These are phyloP conservation scores for Lentinus tigrinus DNA, from an alignment of 768 basidiomycete genomes.

Conservation along the genomic window DNA sequence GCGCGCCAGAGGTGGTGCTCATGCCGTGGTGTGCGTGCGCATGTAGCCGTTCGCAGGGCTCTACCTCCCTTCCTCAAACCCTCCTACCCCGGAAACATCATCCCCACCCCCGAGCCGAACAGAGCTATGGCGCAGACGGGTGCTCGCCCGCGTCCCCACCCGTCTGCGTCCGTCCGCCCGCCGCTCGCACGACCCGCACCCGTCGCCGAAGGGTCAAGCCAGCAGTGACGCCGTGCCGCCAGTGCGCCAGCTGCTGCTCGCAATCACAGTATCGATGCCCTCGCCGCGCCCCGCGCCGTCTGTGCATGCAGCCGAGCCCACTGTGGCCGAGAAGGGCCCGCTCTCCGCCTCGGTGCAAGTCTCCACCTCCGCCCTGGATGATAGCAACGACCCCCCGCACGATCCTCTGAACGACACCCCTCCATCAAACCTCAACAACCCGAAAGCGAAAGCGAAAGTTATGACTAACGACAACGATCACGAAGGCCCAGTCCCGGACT, in stretches of 20 bases:
- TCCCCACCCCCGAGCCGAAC: background rate
- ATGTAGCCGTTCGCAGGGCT: conserved; percentile 12
- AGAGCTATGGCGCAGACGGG: background rate
- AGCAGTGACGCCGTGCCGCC: too few species aligned
- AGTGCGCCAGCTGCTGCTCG: conserved; percentile 15
- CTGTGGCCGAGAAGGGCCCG: background rate
- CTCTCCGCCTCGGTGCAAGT: background rate
- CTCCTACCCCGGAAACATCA: background rate
- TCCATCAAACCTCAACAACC: background rate
- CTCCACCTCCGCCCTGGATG: background rate
- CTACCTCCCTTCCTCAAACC: background rate
- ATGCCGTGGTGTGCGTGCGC: background rate
- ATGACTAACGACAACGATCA: background rate
- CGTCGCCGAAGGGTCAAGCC: background rate
- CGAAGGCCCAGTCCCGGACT: conserved; percentile 7
- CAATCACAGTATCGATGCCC: conserved; percentile 16
- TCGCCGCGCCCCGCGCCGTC: background rate
- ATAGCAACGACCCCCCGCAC: background rate
- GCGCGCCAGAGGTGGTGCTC: background rate
- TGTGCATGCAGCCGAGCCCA: background rate
- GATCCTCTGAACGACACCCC: background rate
- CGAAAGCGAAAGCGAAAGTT: background rate
- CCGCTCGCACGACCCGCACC: background rate
- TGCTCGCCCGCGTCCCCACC: background rate
- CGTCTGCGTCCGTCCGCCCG: background rate